phyloP scores from a whole-genome alignment of 495 filamentous ascomycete genomes.

The Talaromyces liani region DNA sequence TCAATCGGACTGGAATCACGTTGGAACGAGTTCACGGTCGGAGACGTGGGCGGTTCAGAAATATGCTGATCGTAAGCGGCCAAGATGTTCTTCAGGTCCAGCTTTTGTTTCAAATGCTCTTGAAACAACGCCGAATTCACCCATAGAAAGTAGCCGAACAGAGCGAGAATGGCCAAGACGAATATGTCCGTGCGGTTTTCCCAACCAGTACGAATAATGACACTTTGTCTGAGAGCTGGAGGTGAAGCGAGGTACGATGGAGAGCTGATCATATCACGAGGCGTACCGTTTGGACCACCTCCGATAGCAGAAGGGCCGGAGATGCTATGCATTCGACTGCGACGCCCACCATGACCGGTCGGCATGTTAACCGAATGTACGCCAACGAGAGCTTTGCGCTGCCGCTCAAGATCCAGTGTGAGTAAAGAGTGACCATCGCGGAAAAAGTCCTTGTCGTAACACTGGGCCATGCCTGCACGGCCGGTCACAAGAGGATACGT shows the following conservation, averaged over 20 bases:
- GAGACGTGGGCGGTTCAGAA: slow-evolving; percentile 17
- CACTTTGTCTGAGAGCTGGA: slow-evolving; percentile 38
- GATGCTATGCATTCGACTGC: slow-evolving; percentile 18
- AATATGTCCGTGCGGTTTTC: slow-evolving; percentile 47
- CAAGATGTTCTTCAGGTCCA: slow-evolving; percentile 47
- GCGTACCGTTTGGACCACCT: slow-evolving; percentile 32
- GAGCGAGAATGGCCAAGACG: slow-evolving; percentile 34
- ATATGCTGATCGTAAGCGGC: slow-evolving; percentile 38
- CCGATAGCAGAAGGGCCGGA: slow-evolving; percentile 15
- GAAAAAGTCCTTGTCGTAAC: slow-evolving; percentile 53
- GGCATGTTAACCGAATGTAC: slow-evolving; percentile 39
- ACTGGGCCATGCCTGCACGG: slow-evolving; percentile 55
- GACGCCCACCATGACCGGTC: slow-evolving; percentile 11
- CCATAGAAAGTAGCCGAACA: slow-evolving; percentile 41
- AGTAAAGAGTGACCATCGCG: slow-evolving; percentile 32
- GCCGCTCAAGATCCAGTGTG: slow-evolving; percentile 34
- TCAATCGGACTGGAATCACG: not conserved
- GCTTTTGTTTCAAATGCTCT: slow-evolving; percentile 41
- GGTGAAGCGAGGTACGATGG: slow-evolving; percentile 38
- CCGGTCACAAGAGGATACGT: slow-evolving; percentile 78
- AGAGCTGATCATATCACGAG: slow-evolving; percentile 28
- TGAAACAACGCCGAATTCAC: slow-evolving; percentile 43
- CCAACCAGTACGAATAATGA: slow-evolving; percentile 47
- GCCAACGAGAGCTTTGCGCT: slow-evolving; percentile 43
- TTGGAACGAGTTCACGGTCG: not conserved